phyloP scores from a whole-genome alignment of 208 protist genomes.

The Leishmania amazonensis region DNA sequence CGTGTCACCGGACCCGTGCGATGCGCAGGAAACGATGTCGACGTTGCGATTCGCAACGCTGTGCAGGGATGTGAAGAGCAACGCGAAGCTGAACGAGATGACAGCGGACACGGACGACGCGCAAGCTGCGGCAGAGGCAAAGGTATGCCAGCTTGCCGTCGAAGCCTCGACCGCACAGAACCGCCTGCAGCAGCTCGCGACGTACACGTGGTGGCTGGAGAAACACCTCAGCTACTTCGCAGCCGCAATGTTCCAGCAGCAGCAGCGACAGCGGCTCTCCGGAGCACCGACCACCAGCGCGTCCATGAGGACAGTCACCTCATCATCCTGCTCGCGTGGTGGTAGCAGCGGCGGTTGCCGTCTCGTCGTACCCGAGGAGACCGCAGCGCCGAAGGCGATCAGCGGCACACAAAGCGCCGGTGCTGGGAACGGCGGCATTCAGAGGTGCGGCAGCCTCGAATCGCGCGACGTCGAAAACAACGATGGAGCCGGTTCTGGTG shows the following conservation, averaged over 20 bases:
- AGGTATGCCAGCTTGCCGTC: constrained; percentile 13
- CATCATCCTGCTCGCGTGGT: neutral
- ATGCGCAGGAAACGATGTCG: constrained; percentile 71
- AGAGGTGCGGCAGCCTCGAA: neutral
- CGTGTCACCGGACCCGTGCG: constrained; percentile 61
- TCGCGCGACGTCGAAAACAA: neutral
- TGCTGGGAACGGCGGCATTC: neutral
- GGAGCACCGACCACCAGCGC: neutral
- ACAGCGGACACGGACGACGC: constrained; percentile 1
- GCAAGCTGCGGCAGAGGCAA: constrained; percentile 12
- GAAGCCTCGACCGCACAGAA: constrained; percentile 13
- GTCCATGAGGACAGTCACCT: neutral
- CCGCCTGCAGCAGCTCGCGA: constrained; percentile 28
- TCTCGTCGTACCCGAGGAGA: neutral
- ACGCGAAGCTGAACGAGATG: constrained; percentile 20
- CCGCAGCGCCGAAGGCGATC: neutral
- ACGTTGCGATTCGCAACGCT: constrained; percentile 85
- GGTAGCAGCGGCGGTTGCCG: neutral
- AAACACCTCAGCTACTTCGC: constrained; percentile 44
- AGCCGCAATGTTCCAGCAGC: neutral
- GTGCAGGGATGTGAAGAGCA: constrained; percentile 38
- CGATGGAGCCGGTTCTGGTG: neutral
- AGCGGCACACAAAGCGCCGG: neutral
- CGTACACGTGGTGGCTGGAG: constrained; percentile 61
- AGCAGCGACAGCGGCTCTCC: neutral